phyloP scores from a whole-genome alignment of 2,329 filamentous ascomycete species.

The Colletotrichum limetticola region DNA sequence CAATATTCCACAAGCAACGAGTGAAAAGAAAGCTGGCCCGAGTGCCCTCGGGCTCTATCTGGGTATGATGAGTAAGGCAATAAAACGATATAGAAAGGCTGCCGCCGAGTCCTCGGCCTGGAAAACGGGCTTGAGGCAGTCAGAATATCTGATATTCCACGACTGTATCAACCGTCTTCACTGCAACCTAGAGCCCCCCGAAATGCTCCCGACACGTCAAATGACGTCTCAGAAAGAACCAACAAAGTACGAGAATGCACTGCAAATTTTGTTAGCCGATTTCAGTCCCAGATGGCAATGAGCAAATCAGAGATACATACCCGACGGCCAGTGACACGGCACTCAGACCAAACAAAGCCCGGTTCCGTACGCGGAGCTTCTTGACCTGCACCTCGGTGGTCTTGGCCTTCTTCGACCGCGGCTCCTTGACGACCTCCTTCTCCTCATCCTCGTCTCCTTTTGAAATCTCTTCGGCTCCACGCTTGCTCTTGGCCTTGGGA shows the following conservation, averaged over 20 bases:
- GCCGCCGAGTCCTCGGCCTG: conserved; percentile 14
- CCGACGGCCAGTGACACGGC: conserved; percentile 84
- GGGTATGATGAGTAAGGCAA: conserved; percentile 35
- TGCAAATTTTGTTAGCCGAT: conserved; percentile 38
- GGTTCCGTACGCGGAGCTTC: conserved; percentile 86
- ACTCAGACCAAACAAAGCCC: conserved; percentile 86
- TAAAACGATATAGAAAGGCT: conserved; percentile 28
- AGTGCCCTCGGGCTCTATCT: conserved; percentile 28
- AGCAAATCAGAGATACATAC: conserved; percentile 55
- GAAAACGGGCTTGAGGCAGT: too few species aligned
- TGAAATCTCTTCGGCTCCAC: conserved; percentile 78
- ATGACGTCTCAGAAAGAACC: conserved; percentile 55
- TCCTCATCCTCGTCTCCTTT: conserved; percentile 69
- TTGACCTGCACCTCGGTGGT: conserved; percentile 80
- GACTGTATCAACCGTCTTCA: background rate
- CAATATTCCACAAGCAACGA: conserved; percentile 28
- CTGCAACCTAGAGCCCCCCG: background rate
- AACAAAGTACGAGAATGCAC: conserved; percentile 62
- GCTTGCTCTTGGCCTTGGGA: conserved; percentile 66
- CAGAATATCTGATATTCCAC: conserved; percentile 1
- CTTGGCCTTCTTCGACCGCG: conserved; percentile 79
- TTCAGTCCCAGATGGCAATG: background rate
- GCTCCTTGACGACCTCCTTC: conserved; percentile 55
- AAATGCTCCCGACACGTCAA: background rate
- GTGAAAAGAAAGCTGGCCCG: conserved; percentile 34